phyloP scores from a whole-genome alignment of 768 basidiomycete genomes.

The Agaricus blazei region DNA sequence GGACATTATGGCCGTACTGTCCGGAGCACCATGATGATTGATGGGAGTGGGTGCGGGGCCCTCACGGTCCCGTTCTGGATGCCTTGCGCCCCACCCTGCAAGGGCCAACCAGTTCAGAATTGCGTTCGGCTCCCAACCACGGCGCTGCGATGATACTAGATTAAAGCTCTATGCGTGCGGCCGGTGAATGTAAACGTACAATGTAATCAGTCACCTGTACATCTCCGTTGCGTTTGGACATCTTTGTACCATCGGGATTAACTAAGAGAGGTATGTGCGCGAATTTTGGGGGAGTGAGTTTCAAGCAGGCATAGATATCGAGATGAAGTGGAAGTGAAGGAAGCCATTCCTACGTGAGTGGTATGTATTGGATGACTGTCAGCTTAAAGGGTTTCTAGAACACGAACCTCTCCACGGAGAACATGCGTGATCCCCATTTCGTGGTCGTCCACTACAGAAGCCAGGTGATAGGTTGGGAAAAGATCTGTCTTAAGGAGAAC shows the following conservation, averaged over 20 bases:
- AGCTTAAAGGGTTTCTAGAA: neutral
- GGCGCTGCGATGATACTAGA: conserved; percentile 38
- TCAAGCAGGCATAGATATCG: conserved; percentile 79
- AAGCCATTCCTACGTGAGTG: conserved; percentile 78
- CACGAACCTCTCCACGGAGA: conserved; percentile 79
- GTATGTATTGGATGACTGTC: neutral
- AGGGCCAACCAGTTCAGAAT: conserved; percentile 91
- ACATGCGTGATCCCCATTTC: conserved; percentile 97
- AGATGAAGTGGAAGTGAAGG: conserved; percentile 90
- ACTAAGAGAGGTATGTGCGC: conserved; percentile 89
- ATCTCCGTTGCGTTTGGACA: conserved; percentile 92
- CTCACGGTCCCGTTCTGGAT: conserved; percentile 19
- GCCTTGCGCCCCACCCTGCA: conserved; percentile 83
- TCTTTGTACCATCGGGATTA: conserved; percentile 87
- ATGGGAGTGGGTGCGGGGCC: conserved; percentile 10
- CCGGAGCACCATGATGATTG: conserved; percentile 41
- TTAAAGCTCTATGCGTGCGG: neutral
- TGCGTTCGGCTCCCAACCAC: conserved; percentile 88
- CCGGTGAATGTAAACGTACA: conserved; percentile 34
- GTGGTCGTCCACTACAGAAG: conserved; percentile 93
- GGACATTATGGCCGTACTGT: conserved; percentile 60
- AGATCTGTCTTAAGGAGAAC: conserved; percentile 88
- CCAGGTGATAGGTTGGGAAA: conserved; percentile 95
- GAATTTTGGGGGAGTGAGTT: conserved; percentile 69
- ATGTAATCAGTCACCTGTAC: conserved; percentile 85